A percentile compares a stretch with the other conserved stretches of the same genome.
phyloP scores from a whole-genome alignment of 495 filamentous ascomycete species.

The Lasiosphaeria miniovina region DNA sequence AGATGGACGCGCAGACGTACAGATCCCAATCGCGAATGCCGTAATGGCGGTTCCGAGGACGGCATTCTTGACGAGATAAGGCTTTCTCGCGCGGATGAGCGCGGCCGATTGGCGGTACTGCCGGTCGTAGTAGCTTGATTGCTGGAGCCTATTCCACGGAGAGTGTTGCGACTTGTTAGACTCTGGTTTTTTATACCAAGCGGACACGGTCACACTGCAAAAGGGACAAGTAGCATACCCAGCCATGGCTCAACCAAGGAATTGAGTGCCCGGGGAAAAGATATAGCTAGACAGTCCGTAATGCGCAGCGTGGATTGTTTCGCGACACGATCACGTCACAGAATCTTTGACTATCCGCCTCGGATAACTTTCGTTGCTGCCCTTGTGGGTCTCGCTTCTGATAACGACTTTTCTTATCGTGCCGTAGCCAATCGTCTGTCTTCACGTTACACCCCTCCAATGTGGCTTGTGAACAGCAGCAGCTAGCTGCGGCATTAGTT shows the following conservation, averaged over 20 bases:
- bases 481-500: too few species aligned
- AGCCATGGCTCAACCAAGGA: constrained; percentile 1
- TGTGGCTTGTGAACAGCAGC: too few species aligned
- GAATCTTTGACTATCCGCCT: too few species aligned
- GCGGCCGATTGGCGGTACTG: constrained; percentile 75
- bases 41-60: constrained; percentile 68
- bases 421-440: too few species aligned
- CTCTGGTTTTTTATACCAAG: too few species aligned
- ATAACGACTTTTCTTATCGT: too few species aligned
- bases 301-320: background rate
- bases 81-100: constrained; percentile 83
- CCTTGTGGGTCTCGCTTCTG: too few species aligned
- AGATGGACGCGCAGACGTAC: constrained; percentile 42
- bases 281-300: background rate
- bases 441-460: too few species aligned
- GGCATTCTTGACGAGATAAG: constrained; percentile 87
- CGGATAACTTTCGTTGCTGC: too few species aligned
- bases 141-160: constrained; percentile 53
- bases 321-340: background rate
- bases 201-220: too few species aligned
- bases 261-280: too few species aligned
- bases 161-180: too few species aligned
- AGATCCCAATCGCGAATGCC: constrained; percentile 71
- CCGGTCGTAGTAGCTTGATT: constrained; percentile 86
- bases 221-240: background rate